Percentiles rank a stretch among this genome's conserved stretches.
Evolutionary conservation across 495 filamentous ascomycete species (phyloP).

Genomic region (Xylaria cubensis): DNA sequence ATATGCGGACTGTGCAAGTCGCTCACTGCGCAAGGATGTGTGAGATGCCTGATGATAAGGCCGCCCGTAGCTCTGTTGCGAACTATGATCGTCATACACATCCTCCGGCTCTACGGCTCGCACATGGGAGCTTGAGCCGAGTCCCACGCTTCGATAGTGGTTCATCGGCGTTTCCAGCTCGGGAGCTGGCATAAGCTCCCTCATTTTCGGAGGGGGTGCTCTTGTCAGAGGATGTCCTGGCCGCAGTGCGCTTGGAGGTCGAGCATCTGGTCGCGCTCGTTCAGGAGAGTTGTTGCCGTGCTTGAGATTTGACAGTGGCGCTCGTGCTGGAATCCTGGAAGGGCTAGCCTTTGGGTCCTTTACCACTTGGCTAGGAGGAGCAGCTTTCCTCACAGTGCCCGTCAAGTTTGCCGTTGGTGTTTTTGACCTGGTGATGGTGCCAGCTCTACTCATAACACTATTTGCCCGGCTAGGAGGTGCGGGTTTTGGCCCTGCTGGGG

Average conservation of each 20-base stretch:
- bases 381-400: slow-evolving; percentile 39
- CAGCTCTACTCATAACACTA: slow-evolving; percentile 46
- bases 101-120: slow-evolving; percentile 84
- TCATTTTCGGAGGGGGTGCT: slow-evolving; percentile 88
- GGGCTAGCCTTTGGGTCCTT: slow-evolving; percentile 60
- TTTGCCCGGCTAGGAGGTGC: slow-evolving; percentile 49
- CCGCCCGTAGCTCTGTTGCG: slow-evolving; percentile 32
- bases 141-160: slow-evolving; percentile 68
- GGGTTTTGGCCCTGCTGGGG: slow-evolving; percentile 67
- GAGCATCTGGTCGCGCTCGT: slow-evolving; percentile 60
- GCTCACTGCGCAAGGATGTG: slow-evolving; percentile 47
- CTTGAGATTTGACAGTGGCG: slow-evolving; percentile 79
- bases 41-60: slow-evolving; percentile 44
- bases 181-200: slow-evolving; percentile 73
- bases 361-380: slow-evolving; percentile 32
- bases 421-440: slow-evolving; percentile 65
- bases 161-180: slow-evolving; percentile 68
- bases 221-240: slow-evolving; percentile 56
- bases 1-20: slow-evolving; percentile 41
- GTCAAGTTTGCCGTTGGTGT: slow-evolving; percentile 61
- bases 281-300: slow-evolving; percentile 86
- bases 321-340: slow-evolving; percentile 81
- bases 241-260: slow-evolving; percentile 44
- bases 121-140: slow-evolving; percentile 70
- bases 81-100: slow-evolving; percentile 72